Percentiles rank a stretch among this genome's conserved stretches.
Conservation (phyloP, 805 yeast species). For the Myxozyma melibiosi region DNA sequence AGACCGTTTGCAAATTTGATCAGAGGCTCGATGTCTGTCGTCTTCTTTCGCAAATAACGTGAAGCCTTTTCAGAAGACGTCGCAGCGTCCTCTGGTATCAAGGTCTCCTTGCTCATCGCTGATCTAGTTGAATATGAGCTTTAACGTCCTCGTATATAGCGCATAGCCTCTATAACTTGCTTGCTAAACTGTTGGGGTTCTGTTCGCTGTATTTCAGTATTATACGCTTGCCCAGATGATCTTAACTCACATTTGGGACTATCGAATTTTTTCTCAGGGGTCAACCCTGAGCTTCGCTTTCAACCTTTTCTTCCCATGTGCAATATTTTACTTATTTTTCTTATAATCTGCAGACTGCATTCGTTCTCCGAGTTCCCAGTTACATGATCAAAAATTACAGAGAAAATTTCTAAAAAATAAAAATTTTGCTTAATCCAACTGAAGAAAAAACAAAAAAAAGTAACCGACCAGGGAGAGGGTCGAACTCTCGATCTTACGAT, state of each 20-base stretch:
- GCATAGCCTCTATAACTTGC: no score
- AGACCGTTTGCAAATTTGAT: constrained; percentile 34
- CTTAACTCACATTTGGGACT: neutral
- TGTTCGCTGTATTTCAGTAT: no score
- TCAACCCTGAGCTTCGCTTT: neutral
- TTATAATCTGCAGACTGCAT: no score
- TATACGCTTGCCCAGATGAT: no score
- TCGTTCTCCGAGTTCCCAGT: no score
- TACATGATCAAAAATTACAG: no score
- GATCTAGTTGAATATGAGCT: no score
- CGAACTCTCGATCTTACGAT: constrained; percentile 40
- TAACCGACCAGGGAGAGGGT: constrained; percentile 38
- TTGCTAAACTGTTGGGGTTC: no score
- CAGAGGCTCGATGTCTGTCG: constrained; percentile 32
- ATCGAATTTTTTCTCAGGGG: constrained; percentile 7
- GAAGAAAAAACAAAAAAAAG: constrained; percentile 18
- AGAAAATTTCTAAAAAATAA: no score
- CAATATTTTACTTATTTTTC: no score
- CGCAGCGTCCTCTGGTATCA: neutral
- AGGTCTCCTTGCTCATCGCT: neutral
- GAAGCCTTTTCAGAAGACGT: constrained; percentile 40
- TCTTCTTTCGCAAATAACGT: constrained; percentile 38
- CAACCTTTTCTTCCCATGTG: no score
- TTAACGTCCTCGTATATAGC: no score
- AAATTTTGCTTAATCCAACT: neutral